These are phyloP conservation scores for Pseudogymnoascus sp. DNA, from an alignment of 2,329 filamentous ascomycete genomes.

Conservation along the genomic window DNA sequence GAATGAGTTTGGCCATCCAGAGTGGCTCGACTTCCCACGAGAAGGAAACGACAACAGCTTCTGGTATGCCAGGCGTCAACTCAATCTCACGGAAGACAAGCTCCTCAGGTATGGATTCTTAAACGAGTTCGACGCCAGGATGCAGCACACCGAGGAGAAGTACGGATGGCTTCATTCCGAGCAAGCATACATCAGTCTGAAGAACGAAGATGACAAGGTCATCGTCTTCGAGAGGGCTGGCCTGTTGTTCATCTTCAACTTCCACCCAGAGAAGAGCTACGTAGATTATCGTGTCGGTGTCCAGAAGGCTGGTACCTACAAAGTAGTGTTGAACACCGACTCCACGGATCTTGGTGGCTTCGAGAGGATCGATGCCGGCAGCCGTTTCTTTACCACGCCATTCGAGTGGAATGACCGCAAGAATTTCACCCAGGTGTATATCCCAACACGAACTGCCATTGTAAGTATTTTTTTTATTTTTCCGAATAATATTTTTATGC, in stretches of 20 bases:
- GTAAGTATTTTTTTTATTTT: constrained; percentile 44
- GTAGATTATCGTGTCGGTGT: constrained; percentile 89
- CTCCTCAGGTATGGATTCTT: constrained; percentile 85
- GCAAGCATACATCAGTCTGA: constrained; percentile 89
- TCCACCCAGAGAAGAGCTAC: constrained; percentile 78
- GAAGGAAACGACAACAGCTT: constrained; percentile 89
- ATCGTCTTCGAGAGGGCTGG: constrained; percentile 92
- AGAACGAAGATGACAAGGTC: constrained; percentile 90
- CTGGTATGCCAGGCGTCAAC: constrained; percentile 87
- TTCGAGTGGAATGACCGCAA: constrained; percentile 83
- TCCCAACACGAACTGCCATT: constrained; percentile 75
- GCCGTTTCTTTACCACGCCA: constrained; percentile 85
- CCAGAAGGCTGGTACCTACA: constrained; percentile 77
- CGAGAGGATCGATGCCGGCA: constrained; percentile 68
- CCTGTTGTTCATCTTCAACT: constrained; percentile 92
- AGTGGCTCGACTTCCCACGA: constrained; percentile 97
- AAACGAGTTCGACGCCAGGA: constrained; percentile 86
- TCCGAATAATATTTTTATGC: constrained; percentile 8
- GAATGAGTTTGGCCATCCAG: constrained; percentile 96
- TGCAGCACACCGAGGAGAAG: constrained; percentile 82
- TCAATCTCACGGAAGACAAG: constrained; percentile 83
- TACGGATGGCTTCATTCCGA: constrained; percentile 83
- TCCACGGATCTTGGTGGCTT: constrained; percentile 71
- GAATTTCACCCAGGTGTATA: constrained; percentile 90
- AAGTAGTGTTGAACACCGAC: constrained; percentile 79